Base-by-base conservation (phyloP, 2,329 filamentous ascomycete species). In the Saccharata proteae region DNA sequence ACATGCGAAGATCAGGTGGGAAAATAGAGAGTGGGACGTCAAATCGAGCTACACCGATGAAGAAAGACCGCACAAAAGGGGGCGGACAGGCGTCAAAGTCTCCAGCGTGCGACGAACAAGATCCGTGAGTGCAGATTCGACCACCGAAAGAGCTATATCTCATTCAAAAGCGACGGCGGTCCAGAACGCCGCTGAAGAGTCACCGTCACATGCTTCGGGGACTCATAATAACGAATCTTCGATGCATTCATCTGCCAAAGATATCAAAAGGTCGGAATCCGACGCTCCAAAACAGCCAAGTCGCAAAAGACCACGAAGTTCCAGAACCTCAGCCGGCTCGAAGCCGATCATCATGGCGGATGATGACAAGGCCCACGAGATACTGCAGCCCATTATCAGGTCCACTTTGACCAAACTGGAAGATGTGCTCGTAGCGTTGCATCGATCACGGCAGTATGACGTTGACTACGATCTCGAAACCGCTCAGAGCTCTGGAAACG, bases 351-450 rank as follows among this genome's bases (percentile, higher is more conserved):
- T 82, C 4, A 68, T 79, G 6, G 67, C 73, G 2, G 77, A 93
- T 43, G 84, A 93, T 41, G 74, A 80, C 2, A 50, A 64, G 28
- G 80, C 82, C 0, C 61, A 67, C 36, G 50, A 55, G 2, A 60
- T 92, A 4, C 59, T 93, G 11, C 66, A 67, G 1, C 82, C 84
- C 0, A 67, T 72, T 0, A 67, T 80, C 8, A 66, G 76, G n/a
- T 77, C 82, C 41, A 68, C 86, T 11, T 62, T 93, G 6, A 57
- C 64, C 2, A 71, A 74, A 20, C 49, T 93, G 2, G 83, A 94
- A 43, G 53, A 62, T 4, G 65, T 88, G 1, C 66, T 93, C 5
- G 61, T 65, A 17, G 71, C 76, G 3, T 62, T 96, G 10, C 82
- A 86, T 47, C 71, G 76, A 36, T 65, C 71, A 1, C 69, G 77